These are phyloP conservation scores for Gremmenia infestans DNA, from an alignment of 2,329 filamentous ascomycete species.

Conservation along the genomic window DNA sequence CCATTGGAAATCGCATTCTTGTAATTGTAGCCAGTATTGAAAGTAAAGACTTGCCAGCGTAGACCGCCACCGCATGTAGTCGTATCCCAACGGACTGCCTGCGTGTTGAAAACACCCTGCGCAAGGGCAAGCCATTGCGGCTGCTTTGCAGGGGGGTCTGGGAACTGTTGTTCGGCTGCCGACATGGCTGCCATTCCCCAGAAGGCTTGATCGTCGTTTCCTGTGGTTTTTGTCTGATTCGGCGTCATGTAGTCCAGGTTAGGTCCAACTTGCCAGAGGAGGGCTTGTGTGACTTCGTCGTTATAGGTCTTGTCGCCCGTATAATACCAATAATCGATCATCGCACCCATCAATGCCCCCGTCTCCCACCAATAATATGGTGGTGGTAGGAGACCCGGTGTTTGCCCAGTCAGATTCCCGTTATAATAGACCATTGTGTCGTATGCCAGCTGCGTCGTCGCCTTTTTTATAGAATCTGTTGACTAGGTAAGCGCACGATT, in stretches of 20 bases:
- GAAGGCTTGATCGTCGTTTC: conserved; percentile 73
- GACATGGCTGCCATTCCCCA: conserved; percentile 68
- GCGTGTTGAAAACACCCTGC: conserved; percentile 77
- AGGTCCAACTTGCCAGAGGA: conserved; percentile 70
- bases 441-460: conserved; percentile 34
- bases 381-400: conserved; percentile 46
- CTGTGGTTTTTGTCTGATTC: conserved; percentile 63
- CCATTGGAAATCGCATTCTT: conserved; percentile 63
- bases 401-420: conserved; percentile 45
- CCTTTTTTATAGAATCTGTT: conserved; percentile 30
- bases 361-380: conserved; percentile 59
- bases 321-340: conserved; percentile 83
- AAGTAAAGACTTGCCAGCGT: conserved; percentile 79
- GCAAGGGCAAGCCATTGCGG: conserved; percentile 68
- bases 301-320: conserved; percentile 72
- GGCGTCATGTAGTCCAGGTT: conserved; percentile 73
- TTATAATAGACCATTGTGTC: conserved; percentile 48
- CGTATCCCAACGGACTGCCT: conserved; percentile 67
- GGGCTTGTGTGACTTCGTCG: conserved; percentile 57
- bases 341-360: conserved; percentile 64
- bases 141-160: conserved; percentile 47
- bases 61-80: conserved; percentile 68
- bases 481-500: neutral
- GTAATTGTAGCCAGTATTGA: conserved; percentile 78
- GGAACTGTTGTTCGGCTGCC: conserved; percentile 64